Evolutionary conservation across 2,329 filamentous ascomycete genomes (phyloP).

Genomic region (Elsinoe batatas): DNA sequence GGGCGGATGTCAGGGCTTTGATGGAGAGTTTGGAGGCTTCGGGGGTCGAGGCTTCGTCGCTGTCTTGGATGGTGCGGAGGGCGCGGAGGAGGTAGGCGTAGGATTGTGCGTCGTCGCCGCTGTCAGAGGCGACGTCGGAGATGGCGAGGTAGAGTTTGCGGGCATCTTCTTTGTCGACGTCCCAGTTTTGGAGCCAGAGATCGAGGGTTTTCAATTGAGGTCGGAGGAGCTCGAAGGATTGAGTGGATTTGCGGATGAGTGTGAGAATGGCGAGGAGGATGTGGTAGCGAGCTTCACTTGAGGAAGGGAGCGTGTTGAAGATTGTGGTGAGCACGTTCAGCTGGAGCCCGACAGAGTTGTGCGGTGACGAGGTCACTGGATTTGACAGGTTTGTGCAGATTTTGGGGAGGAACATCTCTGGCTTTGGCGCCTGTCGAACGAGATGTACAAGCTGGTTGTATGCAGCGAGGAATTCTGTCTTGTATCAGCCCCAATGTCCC

Average conservation of each 20-base stretch:
- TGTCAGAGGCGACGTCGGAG: slow-evolving; percentile 67
- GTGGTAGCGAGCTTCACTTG: slow-evolving; percentile 74
- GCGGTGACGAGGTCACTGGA: slow-evolving; percentile 74
- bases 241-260: slow-evolving; percentile 58
- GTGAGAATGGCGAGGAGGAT: slow-evolving; percentile 83
- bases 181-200: slow-evolving; percentile 74
- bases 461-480: slow-evolving; percentile 75
- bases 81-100: slow-evolving; percentile 67
- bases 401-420: slow-evolving; percentile 73
- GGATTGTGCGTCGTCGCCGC: slow-evolving; percentile 64
- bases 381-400: slow-evolving; percentile 85
- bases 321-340: slow-evolving; percentile 87
- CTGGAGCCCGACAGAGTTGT: slow-evolving; percentile 75
- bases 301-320: slow-evolving; percentile 80
- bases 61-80: slow-evolving; percentile 60
- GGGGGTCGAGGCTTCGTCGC: slow-evolving; percentile 43
- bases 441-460: slow-evolving; percentile 97
- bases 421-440: slow-evolving; percentile 73
- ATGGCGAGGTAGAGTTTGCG: slow-evolving; percentile 78
- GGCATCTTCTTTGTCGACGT: slow-evolving; percentile 68
- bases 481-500: not conserved
- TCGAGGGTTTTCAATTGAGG: slow-evolving; percentile 76
- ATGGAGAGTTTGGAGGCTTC: slow-evolving; percentile 52
- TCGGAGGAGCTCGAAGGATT: slow-evolving; percentile 68
- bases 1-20: slow-evolving; percentile 56